Percentiles rank a stretch among this genome's conserved stretches.
These are phyloP conservation scores for Fusarium poae DNA, from an alignment of 2,329 filamentous ascomycete species.

Conservation along the genomic window DNA sequence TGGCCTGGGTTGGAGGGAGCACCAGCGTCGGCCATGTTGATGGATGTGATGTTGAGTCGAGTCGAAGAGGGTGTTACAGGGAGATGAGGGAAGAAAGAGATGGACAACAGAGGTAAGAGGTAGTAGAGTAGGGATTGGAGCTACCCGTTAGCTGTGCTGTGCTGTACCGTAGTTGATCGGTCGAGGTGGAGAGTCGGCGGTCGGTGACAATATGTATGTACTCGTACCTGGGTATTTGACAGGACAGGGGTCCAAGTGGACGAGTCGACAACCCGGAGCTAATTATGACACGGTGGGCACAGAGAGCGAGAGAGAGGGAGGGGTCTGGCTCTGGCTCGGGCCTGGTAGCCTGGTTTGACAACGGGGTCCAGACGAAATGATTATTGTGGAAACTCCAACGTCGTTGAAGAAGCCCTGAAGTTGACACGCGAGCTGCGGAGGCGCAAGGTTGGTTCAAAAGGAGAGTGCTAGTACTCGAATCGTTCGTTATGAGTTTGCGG, in stretches of 20 bases:
- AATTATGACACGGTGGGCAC: constrained; percentile 40
- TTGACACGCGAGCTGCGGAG: constrained; percentile 8
- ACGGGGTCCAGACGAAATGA: constrained; percentile 31
- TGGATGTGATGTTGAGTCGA: constrained; percentile 39
- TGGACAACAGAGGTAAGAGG: constrained; percentile 40
- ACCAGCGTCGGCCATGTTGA: constrained; percentile 82
- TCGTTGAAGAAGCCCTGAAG: constrained; percentile 6
- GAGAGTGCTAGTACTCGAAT: not conserved
- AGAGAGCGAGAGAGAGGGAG: constrained; percentile 13
- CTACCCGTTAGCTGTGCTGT: constrained; percentile 48
- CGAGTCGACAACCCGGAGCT: constrained; percentile 34
- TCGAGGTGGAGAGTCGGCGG: constrained; percentile 50
- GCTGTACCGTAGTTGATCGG: constrained; percentile 43
- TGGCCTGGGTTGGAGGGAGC: constrained; percentile 72
- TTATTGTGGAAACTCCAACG: constrained; percentile 30
- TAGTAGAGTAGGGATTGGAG: constrained; percentile 40
- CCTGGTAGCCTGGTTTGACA: constrained; percentile 34
- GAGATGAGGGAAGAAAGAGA: not conserved
- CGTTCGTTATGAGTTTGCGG: not conserved
- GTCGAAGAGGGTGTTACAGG: constrained; percentile 16
- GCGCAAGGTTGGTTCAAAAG: constrained; percentile 9
- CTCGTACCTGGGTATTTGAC: constrained; percentile 45
- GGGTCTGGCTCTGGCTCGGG: constrained; percentile 6
- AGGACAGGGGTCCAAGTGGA: constrained; percentile 42
- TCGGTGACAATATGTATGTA: constrained; percentile 46